Conservation (phyloP, 257 asterid genomes). For the Nicotiana tabacum region DNA sequence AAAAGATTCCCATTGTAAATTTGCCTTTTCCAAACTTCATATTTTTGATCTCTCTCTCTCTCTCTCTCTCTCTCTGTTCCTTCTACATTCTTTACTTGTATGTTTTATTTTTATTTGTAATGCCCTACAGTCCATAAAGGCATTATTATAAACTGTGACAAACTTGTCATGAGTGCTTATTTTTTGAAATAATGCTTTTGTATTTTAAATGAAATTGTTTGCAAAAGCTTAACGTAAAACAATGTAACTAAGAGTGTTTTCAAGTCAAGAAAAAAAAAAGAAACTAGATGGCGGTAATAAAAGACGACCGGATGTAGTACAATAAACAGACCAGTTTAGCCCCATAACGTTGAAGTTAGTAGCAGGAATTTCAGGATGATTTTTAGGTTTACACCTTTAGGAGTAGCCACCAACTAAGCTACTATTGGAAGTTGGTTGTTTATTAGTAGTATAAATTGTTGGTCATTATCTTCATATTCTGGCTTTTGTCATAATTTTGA, state of each 20-base stretch:
- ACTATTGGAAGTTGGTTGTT: neutral
- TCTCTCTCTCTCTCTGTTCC: neutral
- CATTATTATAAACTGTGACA: neutral
- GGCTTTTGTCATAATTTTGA: neutral
- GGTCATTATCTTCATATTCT: neutral
- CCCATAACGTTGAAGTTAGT: neutral
- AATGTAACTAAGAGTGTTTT: neutral
- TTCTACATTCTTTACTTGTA: neutral
- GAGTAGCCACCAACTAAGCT: constrained; percentile 7
- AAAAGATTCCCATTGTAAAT: neutral
- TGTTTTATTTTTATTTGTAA: neutral
- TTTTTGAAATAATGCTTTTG: neutral
- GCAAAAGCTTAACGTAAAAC: neutral
- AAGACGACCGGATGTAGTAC: neutral
- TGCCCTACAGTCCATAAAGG: neutral
- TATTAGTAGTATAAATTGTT: neutral
- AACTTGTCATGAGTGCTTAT: neutral
- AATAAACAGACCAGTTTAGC: neutral
- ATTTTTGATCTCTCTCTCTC: neutral
- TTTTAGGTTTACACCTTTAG: neutral
- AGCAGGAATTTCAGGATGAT: neutral
- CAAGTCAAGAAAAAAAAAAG: neutral
- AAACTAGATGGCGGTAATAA: neutral
- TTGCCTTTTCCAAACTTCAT: constrained; percentile 2
- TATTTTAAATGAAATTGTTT: neutral